Evolutionary conservation across 176 grass and related monocot genomes (phyloP).

Genomic region (Triticum monococcum): DNA sequence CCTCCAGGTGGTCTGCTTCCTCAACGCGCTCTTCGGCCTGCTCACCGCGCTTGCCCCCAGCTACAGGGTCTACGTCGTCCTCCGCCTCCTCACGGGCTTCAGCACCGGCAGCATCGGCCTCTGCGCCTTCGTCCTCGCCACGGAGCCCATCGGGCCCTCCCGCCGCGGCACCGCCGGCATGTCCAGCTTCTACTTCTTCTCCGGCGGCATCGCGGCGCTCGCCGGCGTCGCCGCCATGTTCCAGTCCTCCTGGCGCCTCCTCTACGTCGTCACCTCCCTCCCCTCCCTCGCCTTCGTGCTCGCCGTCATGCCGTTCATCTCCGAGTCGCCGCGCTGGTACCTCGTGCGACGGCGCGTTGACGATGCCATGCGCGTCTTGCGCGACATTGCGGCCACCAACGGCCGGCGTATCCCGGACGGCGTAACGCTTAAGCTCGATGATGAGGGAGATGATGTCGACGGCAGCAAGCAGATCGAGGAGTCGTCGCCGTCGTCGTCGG

Average conservation of each 20-base stretch:
- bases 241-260: conserved; percentile 57
- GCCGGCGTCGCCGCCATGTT: conserved; percentile 61
- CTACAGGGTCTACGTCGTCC: conserved; percentile 58
- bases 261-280: conserved; percentile 73
- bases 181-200: conserved; percentile 97
- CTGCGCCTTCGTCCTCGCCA: conserved; percentile 82
- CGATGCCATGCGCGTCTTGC: conserved; percentile 51
- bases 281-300: conserved; percentile 58
- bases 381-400: conserved; percentile 49
- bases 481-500: not conserved
- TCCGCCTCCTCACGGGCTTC: conserved; percentile 87
- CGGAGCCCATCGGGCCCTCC: conserved; percentile 69
- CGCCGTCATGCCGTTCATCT: conserved; percentile 58
- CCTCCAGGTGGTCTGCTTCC: conserved; percentile 48
- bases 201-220: conserved; percentile 67
- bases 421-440: conserved; percentile 54
- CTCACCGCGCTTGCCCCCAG: conserved; percentile 56
- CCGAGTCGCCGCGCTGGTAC: conserved; percentile 86
- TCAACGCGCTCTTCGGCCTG: conserved; percentile 74
- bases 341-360: conserved; percentile 56
- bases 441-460: conserved; percentile 20
- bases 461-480: not conserved
- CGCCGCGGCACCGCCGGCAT: conserved; percentile 67
- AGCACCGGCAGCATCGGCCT: conserved; percentile 81
- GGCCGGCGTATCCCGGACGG: conserved; percentile 40